Conservation (phyloP, 768 basidiomycete species). For the Cystofilobasidium bisporidii region DNA sequence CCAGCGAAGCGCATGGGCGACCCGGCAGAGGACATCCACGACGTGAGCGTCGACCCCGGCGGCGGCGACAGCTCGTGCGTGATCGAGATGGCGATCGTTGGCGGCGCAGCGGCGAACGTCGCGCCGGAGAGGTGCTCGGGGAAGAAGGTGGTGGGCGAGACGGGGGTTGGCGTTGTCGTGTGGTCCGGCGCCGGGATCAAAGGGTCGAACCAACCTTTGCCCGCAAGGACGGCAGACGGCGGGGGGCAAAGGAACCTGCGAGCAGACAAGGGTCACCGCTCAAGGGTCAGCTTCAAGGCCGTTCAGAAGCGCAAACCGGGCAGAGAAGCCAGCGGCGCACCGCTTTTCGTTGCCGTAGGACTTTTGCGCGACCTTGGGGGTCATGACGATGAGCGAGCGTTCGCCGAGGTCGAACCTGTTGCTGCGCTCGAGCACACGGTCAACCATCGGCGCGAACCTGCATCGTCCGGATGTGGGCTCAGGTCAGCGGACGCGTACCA, state of each 20-base stretch:
- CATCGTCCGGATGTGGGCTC: too few species aligned
- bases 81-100: constrained; percentile 77
- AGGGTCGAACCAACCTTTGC: constrained; percentile 65
- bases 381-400: constrained; percentile 90
- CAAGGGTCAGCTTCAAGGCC: background rate
- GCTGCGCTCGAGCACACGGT: constrained; percentile 70
- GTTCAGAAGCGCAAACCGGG: too few species aligned
- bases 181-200: background rate
- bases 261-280: background rate
- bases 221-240: constrained; percentile 86
- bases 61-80: constrained; percentile 67
- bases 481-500: background rate
- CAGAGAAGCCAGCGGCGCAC: constrained; percentile 41
- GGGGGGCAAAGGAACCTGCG: constrained; percentile 79
- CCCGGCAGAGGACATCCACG: background rate
- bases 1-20: background rate
- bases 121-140: background rate
- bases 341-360: constrained; percentile 94
- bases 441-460: constrained; percentile 6
- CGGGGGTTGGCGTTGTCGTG: constrained; percentile 41
- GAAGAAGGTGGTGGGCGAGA: constrained; percentile 2
- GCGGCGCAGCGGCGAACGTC: constrained; percentile 37
- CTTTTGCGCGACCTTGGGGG: constrained; percentile 94
- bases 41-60: background rate
- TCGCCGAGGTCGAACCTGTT: constrained; percentile 87